Evolutionary conservation across 176 grass and related monocot genomes (phyloP).

Genomic region (Triticum dicoccoides): DNA sequence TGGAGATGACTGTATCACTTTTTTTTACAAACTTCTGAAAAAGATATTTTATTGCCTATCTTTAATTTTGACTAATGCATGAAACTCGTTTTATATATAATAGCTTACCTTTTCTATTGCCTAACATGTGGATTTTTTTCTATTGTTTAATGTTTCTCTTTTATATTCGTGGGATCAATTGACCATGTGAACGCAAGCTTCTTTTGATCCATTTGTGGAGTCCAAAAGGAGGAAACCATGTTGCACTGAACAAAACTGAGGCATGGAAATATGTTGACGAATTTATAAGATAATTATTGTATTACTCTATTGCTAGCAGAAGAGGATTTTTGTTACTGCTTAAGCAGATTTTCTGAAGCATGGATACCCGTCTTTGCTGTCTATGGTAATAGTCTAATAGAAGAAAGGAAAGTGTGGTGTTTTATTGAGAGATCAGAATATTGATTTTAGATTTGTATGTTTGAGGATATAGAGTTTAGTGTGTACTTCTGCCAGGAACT

Average conservation of each 20-base stretch:
- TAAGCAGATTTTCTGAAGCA: background rate
- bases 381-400: background rate
- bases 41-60: background rate
- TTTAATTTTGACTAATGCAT: too few species aligned
- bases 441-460: constrained; percentile 15
- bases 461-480: background rate
- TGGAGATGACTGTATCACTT: background rate
- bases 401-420: background rate
- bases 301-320: background rate
- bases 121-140: background rate
- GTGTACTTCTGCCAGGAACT: background rate
- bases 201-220: background rate
- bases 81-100: too few species aligned
- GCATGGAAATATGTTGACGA: background rate
- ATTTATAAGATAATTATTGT: background rate
- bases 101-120: too few species aligned
- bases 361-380: background rate
- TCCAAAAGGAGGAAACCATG: background rate
- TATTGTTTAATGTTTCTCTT: background rate
- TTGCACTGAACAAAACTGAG: background rate
- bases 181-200: background rate
- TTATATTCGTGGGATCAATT: background rate
- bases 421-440: constrained; percentile 10
- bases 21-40: background rate
- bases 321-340: background rate